Conservation (phyloP, 352 stramenopile genomes). For the Globisporangium echinulatum region DNA sequence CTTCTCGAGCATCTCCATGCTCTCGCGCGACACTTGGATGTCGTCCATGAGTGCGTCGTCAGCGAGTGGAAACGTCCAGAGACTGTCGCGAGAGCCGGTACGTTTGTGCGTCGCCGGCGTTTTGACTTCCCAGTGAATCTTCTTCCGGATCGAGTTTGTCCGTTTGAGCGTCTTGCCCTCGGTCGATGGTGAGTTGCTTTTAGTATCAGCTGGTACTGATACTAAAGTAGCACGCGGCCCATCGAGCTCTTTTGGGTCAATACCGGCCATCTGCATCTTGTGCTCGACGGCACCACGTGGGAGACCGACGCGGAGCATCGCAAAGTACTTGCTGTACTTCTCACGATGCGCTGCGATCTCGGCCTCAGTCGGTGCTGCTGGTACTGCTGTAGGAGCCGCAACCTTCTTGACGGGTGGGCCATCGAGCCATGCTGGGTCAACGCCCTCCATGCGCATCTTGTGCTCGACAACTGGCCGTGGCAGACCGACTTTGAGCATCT, state of each 20-base stretch:
- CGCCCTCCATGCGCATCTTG: conserved; percentile 80
- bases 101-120: conserved; percentile 15
- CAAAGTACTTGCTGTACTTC: conserved; percentile 82
- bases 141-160: conserved; percentile 77
- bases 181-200: neutral
- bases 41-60: conserved; percentile 30
- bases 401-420: conserved; percentile 36
- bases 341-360: conserved; percentile 49
- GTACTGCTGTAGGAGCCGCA: conserved; percentile 2
- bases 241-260: conserved; percentile 65
- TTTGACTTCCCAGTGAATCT: conserved; percentile 77
- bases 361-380: conserved; percentile 29
- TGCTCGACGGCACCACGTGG: conserved; percentile 75
- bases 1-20: conserved; percentile 65
- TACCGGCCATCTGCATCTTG: conserved; percentile 72
- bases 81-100: conserved; percentile 42
- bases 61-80: conserved; percentile 43
- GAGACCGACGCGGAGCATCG: conserved; percentile 76
- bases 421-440: conserved; percentile 58
- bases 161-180: conserved; percentile 37
- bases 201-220: neutral
- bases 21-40: conserved; percentile 65
- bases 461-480: conserved; percentile 62
- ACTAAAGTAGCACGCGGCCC: conserved; percentile 32
- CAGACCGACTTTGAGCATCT: conserved; percentile 80